Base-by-base conservation (phyloP, 148 eudicot species). In the Nepenthes mirabilis region DNA sequence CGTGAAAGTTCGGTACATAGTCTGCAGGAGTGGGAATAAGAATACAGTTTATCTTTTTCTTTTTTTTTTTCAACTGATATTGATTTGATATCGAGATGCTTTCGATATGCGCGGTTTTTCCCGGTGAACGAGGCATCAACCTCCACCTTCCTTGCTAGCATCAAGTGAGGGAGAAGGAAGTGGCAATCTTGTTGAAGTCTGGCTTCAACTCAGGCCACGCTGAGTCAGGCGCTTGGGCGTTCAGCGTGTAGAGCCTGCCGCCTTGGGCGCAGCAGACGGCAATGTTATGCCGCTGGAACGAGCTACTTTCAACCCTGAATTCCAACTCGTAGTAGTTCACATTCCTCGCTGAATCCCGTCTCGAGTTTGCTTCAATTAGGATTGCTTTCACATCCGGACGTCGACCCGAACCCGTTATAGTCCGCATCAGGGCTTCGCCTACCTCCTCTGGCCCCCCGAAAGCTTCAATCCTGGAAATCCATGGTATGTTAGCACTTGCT, bases 201-300 rank as follows among this genome's bases (percentile, higher is more conserved):
- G 63, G 43, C 71, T 83, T 80, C 61, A 83, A 66, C 60, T 59
- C 65, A 2, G 78, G 78, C 98, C 98, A 93, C 43, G 63, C 56
- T 34, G 89, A 77, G 67, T 93, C 94, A 0, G 98, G 96, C 11
- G 95, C 74, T 55, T 88, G 98, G 13, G 98, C 95, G 68, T 85
- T 88, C 51, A 93, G 61, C 52, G 96, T 93, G 69, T 80, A 88
- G 48, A 93, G 72, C 77, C 77, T 76, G 55, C 91, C 90, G 1
- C 75, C 69, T 36, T 52, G 55, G 47, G 86, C 84, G 57, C 96
- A 88, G 52, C 96, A 93, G 9, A 93, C 89, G 11, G 95, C 84
- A 55, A 94, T 68, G 60, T 89, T 94, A 63, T 94, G 97, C 23
- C 99, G 76, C 60, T 64, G 70, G 64, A 94, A 94, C 33, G 74